Evolutionary conservation across 176 grass and related monocot species (phyloP).

Genomic region (Metroxylon sagu): DNA sequence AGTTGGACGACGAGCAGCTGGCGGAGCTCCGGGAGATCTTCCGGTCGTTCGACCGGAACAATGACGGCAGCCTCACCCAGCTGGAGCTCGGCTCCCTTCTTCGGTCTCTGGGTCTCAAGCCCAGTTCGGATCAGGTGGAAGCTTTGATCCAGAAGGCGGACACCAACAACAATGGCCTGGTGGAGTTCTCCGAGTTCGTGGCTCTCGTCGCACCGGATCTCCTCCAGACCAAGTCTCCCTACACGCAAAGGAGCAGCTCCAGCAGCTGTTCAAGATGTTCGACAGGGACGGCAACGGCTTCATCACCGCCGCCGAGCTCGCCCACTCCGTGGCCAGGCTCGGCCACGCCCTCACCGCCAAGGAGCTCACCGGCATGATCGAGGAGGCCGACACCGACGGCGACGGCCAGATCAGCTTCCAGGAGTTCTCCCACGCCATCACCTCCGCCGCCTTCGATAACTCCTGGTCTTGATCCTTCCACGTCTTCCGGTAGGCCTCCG

Average conservation of each 20-base stretch:
- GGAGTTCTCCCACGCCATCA: slow-evolving; percentile 91
- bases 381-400: slow-evolving; percentile 84
- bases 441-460: slow-evolving; percentile 69
- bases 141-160: slow-evolving; percentile 63
- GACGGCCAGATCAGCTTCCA: slow-evolving; percentile 76
- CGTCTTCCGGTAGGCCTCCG: not conserved
- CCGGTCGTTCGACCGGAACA: slow-evolving; percentile 82
- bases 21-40: slow-evolving; percentile 81
- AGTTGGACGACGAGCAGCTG: slow-evolving; percentile 54
- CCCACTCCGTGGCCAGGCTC: slow-evolving; percentile 89
- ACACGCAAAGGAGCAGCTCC: slow-evolving; percentile 79
- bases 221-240: slow-evolving; percentile 52
- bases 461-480: slow-evolving; percentile 47
- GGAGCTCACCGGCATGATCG: slow-evolving; percentile 96
- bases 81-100: slow-evolving; percentile 85
- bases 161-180: slow-evolving; percentile 74
- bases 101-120: slow-evolving; percentile 69
- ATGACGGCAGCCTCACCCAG: slow-evolving; percentile 80
- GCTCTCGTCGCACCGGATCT: slow-evolving; percentile 64
- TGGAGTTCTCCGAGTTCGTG: slow-evolving; percentile 96
- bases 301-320: slow-evolving; percentile 96
- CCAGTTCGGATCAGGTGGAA: slow-evolving; percentile 56
- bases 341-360: slow-evolving; percentile 69
- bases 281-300: slow-evolving; percentile 85
- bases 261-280: slow-evolving; percentile 59